Conservation (phyloP, 208 protist genomes). For the Blechomonas ayalai region DNA sequence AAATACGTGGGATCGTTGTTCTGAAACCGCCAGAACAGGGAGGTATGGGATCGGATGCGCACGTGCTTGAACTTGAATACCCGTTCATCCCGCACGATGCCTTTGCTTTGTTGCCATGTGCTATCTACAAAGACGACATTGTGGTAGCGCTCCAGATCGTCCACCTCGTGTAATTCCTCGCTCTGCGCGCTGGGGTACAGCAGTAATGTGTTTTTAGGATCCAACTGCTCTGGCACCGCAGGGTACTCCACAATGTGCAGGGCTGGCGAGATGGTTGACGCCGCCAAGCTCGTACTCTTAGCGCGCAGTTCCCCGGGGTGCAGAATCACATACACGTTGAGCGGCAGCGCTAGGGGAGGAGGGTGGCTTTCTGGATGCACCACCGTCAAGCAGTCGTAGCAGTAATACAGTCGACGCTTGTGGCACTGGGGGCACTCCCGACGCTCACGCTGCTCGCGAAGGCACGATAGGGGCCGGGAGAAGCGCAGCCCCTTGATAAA, state of each 20-base stretch:
- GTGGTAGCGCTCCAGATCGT: conserved; percentile 59
- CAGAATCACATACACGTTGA: conserved; percentile 84
- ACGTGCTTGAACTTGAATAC: conserved; percentile 74
- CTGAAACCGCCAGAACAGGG: conserved; percentile 93
- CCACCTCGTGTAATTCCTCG: conserved; percentile 56
- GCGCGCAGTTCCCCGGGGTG: conserved; percentile 81
- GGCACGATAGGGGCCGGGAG: conserved; percentile 46
- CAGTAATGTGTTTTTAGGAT: conserved; percentile 66
- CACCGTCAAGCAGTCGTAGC: conserved; percentile 85
- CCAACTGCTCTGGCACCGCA: conserved; percentile 44
- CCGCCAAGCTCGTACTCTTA: conserved; percentile 92
- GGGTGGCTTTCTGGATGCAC: conserved; percentile 81
- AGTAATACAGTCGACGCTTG: conserved; percentile 77
- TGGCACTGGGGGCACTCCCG: conserved; percentile 63
- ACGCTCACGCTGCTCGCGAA: conserved; percentile 56
- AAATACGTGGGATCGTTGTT: conserved; percentile 88
- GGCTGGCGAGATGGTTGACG: conserved; percentile 82
- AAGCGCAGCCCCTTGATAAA: conserved; percentile 74
- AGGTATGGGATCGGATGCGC: conserved; percentile 71
- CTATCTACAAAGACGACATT: conserved; percentile 93
- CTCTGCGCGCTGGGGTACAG: conserved; percentile 81
- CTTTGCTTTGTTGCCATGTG: conserved; percentile 92
- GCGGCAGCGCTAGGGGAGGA: conserved; percentile 52
- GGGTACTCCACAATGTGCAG: conserved; percentile 78
- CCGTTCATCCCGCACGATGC: conserved; percentile 70